Conservation (phyloP, 2,329 filamentous ascomycete genomes). For the Pseudocercospora macadamiae region DNA sequence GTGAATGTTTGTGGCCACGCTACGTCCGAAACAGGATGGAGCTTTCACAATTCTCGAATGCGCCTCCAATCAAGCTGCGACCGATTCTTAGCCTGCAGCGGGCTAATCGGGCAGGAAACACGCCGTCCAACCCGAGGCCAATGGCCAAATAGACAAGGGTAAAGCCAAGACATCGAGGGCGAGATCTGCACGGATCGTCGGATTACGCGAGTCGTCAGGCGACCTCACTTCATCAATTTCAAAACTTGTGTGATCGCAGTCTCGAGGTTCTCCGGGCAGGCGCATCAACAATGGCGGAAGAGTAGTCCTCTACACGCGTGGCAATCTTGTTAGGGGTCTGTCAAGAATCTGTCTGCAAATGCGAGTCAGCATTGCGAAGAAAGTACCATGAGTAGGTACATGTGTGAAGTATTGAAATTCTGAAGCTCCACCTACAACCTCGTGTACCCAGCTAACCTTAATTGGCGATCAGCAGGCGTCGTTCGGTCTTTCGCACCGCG, state of each 20-base stretch:
- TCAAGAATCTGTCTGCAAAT: too few species aligned
- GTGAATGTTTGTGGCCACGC: background rate
- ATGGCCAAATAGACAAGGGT: background rate
- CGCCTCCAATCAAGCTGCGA: background rate
- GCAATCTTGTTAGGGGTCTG: too few species aligned
- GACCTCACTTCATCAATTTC: background rate
- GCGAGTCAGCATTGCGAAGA: too few species aligned
- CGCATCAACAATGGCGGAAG: background rate
- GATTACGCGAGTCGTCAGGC: background rate
- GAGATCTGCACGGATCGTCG: conserved; percentile 1
- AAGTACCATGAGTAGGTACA: background rate
- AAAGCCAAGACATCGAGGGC: conserved; percentile 5
- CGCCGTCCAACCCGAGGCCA: background rate
- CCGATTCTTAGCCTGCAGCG: background rate
- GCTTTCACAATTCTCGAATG: too few species aligned
- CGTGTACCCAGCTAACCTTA: background rate
- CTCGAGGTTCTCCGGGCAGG: background rate
- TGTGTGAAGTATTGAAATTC: too few species aligned
- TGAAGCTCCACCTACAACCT: too few species aligned
- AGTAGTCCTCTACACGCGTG: too few species aligned
- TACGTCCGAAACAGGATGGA: background rate
- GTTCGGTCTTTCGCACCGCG: background rate
- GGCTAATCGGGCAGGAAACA: background rate
- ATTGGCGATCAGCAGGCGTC: background rate
- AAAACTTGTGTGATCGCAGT: background rate